Percentiles rank a stretch among this genome's conserved stretches.
phyloP scores from a whole-genome alignment of 2,329 filamentous ascomycete species.

The Paraconiothyrium sp. region DNA sequence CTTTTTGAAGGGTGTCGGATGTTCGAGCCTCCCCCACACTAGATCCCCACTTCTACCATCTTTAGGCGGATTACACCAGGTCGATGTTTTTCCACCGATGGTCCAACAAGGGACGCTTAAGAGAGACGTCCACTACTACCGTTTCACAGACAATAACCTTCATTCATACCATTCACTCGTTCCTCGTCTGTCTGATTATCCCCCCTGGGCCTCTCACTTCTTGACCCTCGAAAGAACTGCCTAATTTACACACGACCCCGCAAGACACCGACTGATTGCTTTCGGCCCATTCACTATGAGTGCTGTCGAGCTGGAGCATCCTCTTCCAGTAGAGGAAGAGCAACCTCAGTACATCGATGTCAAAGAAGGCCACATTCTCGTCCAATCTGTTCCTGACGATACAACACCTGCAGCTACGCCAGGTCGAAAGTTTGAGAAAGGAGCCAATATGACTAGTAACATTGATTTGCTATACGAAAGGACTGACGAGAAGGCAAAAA shows the following conservation, averaged over 20 bases:
- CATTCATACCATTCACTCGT: conserved; percentile 19
- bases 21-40: conserved; percentile 41
- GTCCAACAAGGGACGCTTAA: conserved; percentile 3
- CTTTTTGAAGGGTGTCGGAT: conserved; percentile 48
- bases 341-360: conserved; percentile 38
- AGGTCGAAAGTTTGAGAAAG: conserved; percentile 36
- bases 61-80: conserved; percentile 39
- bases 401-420: conserved; percentile 42
- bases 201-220: conserved; percentile 1
- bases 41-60: conserved; percentile 31
- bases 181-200: conserved; percentile 11
- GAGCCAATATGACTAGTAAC: conserved; percentile 43
- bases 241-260: background rate
- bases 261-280: conserved; percentile 25
- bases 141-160: conserved; percentile 11
- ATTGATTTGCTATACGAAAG: conserved; percentile 43
- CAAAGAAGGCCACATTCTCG: conserved; percentile 44
- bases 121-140: background rate
- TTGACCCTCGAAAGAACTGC: background rate
- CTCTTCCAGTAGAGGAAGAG: conserved; percentile 36
- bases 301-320: conserved; percentile 40
- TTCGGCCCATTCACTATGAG: conserved; percentile 40
- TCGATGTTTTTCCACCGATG: conserved; percentile 25
- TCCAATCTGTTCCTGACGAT: conserved; percentile 41
- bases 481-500: conserved; percentile 46